Conservation (phyloP, 441 rosid genomes). For the Erodium moschatum region DNA sequence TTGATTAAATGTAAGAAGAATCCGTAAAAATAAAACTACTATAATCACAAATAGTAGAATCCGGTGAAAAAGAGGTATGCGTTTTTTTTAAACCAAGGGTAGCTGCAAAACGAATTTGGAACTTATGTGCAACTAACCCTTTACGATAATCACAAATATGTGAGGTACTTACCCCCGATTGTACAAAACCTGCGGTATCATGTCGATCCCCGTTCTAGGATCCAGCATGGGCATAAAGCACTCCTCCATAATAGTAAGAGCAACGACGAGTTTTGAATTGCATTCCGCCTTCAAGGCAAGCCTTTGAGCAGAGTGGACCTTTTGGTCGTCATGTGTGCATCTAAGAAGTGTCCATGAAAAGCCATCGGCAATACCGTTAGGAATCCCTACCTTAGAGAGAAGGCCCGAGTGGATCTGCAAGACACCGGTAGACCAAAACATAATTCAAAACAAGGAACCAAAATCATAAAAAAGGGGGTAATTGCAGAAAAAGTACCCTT, state of each 20-base stretch:
- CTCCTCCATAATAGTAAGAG: slow-evolving; percentile 88
- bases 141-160: neutral
- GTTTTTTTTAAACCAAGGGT: no score
- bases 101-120: no score
- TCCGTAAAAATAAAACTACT: no score
- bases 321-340: slow-evolving; percentile 79
- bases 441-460: neutral
- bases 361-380: slow-evolving; percentile 43
- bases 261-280: slow-evolving; percentile 85
- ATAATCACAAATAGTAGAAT: no score
- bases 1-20: no score
- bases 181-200: slow-evolving; percentile 86
- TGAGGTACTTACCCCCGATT: slow-evolving; percentile 66
- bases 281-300: slow-evolving; percentile 82
- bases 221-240: slow-evolving; percentile 91
- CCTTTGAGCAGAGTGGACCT: slow-evolving; percentile 53
- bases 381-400: slow-evolving; percentile 60
- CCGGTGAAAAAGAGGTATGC: no score
- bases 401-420: slow-evolving; percentile 68
- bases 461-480: neutral
- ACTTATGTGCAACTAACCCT: neutral
- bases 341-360: slow-evolving; percentile 74
- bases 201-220: slow-evolving; percentile 86
- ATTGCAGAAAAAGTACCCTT: no score
- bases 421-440: slow-evolving; percentile 19